phyloP scores from a whole-genome alignment of 1,284 basidiomycete species.

The Ceratobasidium sp. region DNA sequence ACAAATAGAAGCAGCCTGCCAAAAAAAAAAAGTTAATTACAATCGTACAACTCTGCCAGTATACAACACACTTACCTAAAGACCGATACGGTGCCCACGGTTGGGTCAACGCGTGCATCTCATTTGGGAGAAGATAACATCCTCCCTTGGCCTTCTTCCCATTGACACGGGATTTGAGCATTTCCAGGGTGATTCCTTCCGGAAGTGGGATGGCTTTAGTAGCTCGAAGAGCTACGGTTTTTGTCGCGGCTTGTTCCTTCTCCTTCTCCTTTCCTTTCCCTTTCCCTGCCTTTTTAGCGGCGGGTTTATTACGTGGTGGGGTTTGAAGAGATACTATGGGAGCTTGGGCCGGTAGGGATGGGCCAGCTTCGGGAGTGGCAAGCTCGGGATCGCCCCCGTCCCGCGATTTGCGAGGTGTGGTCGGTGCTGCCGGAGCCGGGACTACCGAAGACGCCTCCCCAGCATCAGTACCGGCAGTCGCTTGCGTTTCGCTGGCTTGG shows the following conservation, averaged over 20 bases:
- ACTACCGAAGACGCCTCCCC: slow-evolving; percentile 24
- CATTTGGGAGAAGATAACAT: slow-evolving; percentile 71
- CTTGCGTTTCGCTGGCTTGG: slow-evolving; percentile 46
- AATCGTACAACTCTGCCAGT: neutral
- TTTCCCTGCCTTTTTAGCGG: slow-evolving; percentile 65
- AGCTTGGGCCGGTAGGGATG: slow-evolving; percentile 48
- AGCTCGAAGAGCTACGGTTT: slow-evolving; percentile 44
- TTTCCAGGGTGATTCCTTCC: slow-evolving; percentile 64
- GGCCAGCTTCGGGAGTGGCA: slow-evolving; percentile 33
- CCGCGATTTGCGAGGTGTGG: slow-evolving; percentile 26
- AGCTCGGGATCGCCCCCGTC: neutral
- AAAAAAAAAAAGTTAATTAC: neutral
- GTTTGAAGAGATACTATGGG: slow-evolving; percentile 59
- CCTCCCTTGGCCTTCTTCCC: slow-evolving; percentile 84
- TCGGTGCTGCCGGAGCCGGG: slow-evolving; percentile 38
- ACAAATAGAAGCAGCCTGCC: slow-evolving; percentile 36
- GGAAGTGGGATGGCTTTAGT: slow-evolving; percentile 61
- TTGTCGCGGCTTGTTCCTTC: slow-evolving; percentile 39
- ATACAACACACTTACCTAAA: slow-evolving; percentile 60
- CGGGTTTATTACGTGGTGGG: slow-evolving; percentile 61
- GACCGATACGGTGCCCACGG: slow-evolving; percentile 82
- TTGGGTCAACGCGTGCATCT: slow-evolving; percentile 82
- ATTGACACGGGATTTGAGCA: slow-evolving; percentile 68
- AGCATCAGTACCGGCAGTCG: slow-evolving; percentile 21
- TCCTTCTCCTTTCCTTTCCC: slow-evolving; percentile 51